Base-by-base conservation (phyloP, 1,284 basidiomycete genomes). In the Cutaneotrichosporon arboriforme region DNA sequence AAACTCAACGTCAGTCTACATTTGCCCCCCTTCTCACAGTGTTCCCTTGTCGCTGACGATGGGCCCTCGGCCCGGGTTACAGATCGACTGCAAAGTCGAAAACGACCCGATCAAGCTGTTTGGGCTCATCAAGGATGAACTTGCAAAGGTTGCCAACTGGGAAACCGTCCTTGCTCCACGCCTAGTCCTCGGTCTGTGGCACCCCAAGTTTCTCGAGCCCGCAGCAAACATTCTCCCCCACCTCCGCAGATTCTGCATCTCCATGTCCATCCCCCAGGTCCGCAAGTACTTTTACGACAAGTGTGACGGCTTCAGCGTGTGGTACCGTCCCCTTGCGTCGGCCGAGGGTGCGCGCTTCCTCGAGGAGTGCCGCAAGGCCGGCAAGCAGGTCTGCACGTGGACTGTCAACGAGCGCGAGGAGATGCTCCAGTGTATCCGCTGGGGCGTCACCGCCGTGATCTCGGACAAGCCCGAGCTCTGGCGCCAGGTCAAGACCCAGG, bases 371-470 rank as follows among this genome's bases (percentile, higher is more conserved):
- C 84, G 84, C 69, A 76, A 69, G 15, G 84, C 82, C 1, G 87
- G 87, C 20, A 99, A 99, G 81, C 82, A 82, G 65, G 66, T 97
- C 43, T 86, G 92, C 38, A 51, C 53, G 5, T 63, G 58, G 59
- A 98, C 94, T 0, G 93, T 97, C 26, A 98, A 97, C 71, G 81
- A 86, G 44, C 83, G 84, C 10, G 83, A 84, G 55, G 86, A 94
- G 70, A 97, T 98, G 93, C 87, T 94, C 78, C 89, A 97, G 81
- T 90, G 90, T 56, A 86, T 87, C 17, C 80, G 90, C 61, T 97
- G 92, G 94, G 88, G 84, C 56, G 87, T 90, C 18, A 83, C 87
- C 66, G 90, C 84, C 10, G 88, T 98, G 61, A 81, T 98, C 59
- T 94, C 91, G 4, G 94, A 98, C 65, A 76, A 77, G 51, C 73